These are phyloP conservation scores for Antitrichia curtipendula DNA, from an alignment of 225 moss, liverwort and hornwort genomes.

Conservation along the genomic window DNA sequence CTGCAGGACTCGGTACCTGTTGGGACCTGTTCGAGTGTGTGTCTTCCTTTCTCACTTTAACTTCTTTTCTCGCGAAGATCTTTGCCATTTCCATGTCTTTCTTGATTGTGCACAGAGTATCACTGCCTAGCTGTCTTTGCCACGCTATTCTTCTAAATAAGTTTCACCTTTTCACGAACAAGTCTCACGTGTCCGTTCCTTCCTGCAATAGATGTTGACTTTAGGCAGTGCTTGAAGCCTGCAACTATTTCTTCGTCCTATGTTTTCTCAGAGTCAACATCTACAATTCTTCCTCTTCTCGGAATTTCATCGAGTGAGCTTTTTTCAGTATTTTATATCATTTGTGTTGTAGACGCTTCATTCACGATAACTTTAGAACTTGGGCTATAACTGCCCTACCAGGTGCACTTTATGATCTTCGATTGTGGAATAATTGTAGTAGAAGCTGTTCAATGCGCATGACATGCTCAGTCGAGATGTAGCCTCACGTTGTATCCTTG, in stretches of 20 bases:
- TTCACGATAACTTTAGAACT: background rate
- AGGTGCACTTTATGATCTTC: background rate
- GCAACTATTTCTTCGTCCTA: background rate
- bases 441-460: background rate
- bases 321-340: background rate
- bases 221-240: background rate
- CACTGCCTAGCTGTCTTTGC: background rate
- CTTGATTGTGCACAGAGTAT: background rate
- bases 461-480: background rate
- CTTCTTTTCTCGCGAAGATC: background rate
- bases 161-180: background rate
- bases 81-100: background rate
- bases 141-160: background rate
- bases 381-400: background rate
- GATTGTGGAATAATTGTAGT: background rate
- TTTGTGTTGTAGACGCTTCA: background rate
- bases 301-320: background rate
- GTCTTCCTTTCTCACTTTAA: background rate
- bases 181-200: background rate
- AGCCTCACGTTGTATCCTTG: background rate
- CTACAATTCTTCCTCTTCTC: background rate
- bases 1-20: conserved; percentile 44
- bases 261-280: background rate
- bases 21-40: conserved; percentile 86
- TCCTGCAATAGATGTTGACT: background rate